Evolutionary conservation across 192 early-diverging fungal genomes (phyloP).

Genomic region (Coemansia sp.): DNA sequence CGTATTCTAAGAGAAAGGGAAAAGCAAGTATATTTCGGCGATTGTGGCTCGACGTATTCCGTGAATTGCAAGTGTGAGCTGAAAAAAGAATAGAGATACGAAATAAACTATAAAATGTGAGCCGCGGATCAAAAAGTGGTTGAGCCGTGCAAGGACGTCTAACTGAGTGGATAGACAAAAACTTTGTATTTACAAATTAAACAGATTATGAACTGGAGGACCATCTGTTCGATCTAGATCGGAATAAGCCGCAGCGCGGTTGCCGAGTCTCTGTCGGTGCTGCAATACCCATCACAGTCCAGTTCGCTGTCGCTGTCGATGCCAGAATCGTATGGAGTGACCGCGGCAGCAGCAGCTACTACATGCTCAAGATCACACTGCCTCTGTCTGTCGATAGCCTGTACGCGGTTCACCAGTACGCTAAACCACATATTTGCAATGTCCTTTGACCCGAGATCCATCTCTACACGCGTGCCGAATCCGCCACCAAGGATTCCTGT

Average conservation of each 20-base stretch:
- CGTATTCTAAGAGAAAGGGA: too few species aligned
- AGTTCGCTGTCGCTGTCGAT: not conserved
- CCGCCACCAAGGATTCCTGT: not conserved
- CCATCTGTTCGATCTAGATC: not conserved
- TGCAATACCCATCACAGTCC: not conserved
- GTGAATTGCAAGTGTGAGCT: too few species aligned
- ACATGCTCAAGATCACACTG: not conserved
- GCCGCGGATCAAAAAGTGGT: too few species aligned
- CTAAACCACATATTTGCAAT: conserved; percentile 30
- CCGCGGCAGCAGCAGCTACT: not conserved
- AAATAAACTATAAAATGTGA: too few species aligned
- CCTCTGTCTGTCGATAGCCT: conserved; percentile 3
- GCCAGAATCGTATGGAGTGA: conserved; percentile 1
- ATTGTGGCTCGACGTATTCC: too few species aligned
- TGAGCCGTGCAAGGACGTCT: too few species aligned
- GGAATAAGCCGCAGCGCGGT: conserved; percentile 5
- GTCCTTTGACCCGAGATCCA: conserved; percentile 29
- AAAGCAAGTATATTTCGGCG: too few species aligned
- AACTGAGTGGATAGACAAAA: too few species aligned
- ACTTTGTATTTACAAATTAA: not conserved
- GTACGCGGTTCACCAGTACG: conserved; percentile 10
- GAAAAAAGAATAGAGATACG: too few species aligned
- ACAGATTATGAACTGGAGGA: not conserved
- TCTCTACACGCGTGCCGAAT: conserved; percentile 11
- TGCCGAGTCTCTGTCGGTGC: not conserved